Evolutionary conservation across 1,284 basidiomycete species (phyloP), one percentile per base, ranked within the genome.

Genomic region (Heliocybe sulcata): DNA sequence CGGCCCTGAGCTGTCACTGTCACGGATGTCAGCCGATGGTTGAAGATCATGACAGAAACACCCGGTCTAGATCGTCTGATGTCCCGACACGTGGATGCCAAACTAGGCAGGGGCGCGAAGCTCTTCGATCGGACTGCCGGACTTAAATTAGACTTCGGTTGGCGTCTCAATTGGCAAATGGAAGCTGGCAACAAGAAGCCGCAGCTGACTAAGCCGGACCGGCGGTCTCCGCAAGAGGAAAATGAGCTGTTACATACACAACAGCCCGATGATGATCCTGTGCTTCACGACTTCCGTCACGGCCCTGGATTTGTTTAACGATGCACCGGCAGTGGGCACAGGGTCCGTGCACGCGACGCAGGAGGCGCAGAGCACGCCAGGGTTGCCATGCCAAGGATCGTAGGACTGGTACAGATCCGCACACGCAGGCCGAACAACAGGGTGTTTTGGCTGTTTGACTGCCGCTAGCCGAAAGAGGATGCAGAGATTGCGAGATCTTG

Each of bases 91-190:
- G 47, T 26, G 47, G 12, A 4, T 8, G 4, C 47, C 27, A 9
- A n/a, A 49, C 22, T 16, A 3, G 47, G 47, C 47, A 49, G 27
- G 23, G 4, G 22, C n/a, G 47, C 11, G 47, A 49, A 49, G 47
- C 47, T 26, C 47, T 25, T 26, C 27, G 27, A 26, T 49, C 27
- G 23, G 47, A 29, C 12, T 26, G 47, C 16, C 47, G 47, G 47
- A 49, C 47, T 26, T 49, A 49, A 49, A 49, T 49, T 49, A 49
- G 47, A 49, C 47, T 49, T 49, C 47, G 47, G 47, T 26, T 49
- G 47, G 47, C 23, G 47, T 26, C n/a, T 49, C 6, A 49, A 49
- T 49, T 49, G 47, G 47, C 47, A 49, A 49, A 49, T 49, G 47
- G 47, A 49, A 49, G 47, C 27, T 49, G 23, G 22, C 22, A 49